Percentiles rank a stretch among this genome's conserved stretches.
Evolutionary conservation across 495 filamentous ascomycete genomes (phyloP).

Genomic region (Penicillium taxi): DNA sequence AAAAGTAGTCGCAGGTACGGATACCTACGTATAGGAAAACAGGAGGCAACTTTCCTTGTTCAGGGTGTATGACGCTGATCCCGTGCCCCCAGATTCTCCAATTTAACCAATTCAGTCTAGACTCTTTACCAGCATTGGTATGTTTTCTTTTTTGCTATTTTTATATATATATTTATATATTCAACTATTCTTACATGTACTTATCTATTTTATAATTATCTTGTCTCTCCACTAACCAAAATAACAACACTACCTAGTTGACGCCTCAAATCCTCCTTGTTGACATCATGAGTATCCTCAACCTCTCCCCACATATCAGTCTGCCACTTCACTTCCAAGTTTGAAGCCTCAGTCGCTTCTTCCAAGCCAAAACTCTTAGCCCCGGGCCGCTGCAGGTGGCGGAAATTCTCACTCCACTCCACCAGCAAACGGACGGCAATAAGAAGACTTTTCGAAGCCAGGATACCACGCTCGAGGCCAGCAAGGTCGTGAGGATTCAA

Average conservation of each 20-base stretch:
- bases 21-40: no score
- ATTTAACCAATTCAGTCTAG: no score
- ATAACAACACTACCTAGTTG: conserved; percentile 83
- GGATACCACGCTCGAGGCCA: conserved; percentile 70
- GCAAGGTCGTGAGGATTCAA: conserved; percentile 72
- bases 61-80: no score
- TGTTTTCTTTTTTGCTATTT: no score
- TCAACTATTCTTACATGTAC: conserved; percentile 10
- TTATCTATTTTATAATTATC: no score
- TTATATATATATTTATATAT: no score
- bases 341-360: conserved; percentile 68
- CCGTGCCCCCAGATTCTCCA: no score
- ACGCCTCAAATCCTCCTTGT: conserved; percentile 80
- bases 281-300: conserved; percentile 96
- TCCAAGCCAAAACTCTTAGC: conserved; percentile 41
- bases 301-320: conserved; percentile 90
- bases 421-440: conserved; percentile 66
- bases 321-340: conserved; percentile 85
- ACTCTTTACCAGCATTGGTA: no score
- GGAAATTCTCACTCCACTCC: conserved; percentile 80
- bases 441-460: conserved; percentile 81
- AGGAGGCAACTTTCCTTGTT: no score
- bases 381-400: conserved; percentile 27
- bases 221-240: conserved; percentile 55
- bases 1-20: no score